Evolutionary conservation across 305 asterid species (phyloP), one percentile per base, ranked within the genome.

Genomic region (Lippia alba): DNA sequence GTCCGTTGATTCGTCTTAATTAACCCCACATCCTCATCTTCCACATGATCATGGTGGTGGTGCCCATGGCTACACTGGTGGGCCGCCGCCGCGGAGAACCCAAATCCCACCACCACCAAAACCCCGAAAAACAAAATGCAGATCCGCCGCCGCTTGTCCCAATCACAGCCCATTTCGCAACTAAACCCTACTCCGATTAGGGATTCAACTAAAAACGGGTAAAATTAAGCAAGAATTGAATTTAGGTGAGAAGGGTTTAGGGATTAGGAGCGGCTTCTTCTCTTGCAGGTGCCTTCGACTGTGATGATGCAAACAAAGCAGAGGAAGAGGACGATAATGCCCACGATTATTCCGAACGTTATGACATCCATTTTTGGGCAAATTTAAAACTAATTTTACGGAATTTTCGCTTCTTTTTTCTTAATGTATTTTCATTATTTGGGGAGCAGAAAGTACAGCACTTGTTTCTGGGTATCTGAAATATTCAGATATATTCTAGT

Each of bases 311-410:
- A 89, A 72, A 94, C 91, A 51, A 80, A 85, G 78, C 90, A 81
- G 64, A 94, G 80, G 70, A 94, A 94, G 53, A 94, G 95, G 69
- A 89, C 30, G 58, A 89, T 91, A 19, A 94, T 81, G 54, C 96
- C 97, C 61, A 91, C 89, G 75, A 94, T 89, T n/a, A 94, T 78
- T 46, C 96, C 99, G 68, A 91, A 94, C 53, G 92, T 84, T 56
- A 91, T 60, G 11, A 86, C 87, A 78, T 94, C 99, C 97, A 84
- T 78, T 73, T 60, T 63, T 46, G 14, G 12, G 19, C 5, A 45
- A 19, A 44, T 32, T 12, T 49, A 40, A 44, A 8, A 6, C 51
- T 64, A 53, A 9, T 53, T 12, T 33, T 56, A n/a, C 14, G 2
- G 8, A 36, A 36, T 49, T 24, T 24, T 24, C 30, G 30, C 30